These are phyloP conservation scores for Cercis canadensis DNA, from an alignment of 306 rosid species.

Conservation along the genomic window DNA sequence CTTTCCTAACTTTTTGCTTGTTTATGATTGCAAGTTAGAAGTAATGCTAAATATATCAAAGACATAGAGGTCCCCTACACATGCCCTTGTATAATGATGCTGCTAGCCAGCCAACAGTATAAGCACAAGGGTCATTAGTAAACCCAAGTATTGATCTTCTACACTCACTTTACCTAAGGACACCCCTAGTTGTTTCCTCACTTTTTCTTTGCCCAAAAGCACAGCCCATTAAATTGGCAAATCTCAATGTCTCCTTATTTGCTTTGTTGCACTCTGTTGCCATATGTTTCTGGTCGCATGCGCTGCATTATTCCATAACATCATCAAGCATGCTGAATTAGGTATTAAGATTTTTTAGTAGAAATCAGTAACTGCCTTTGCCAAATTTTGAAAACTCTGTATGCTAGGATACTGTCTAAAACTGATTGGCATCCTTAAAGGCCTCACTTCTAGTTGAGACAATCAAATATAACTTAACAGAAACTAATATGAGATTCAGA, in stretches of 20 bases:
- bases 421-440: no score
- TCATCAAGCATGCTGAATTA: neutral
- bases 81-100: conserved; percentile 4
- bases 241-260: no score
- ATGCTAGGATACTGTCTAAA: no score
- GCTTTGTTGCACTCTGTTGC: neutral
- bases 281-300: conserved; percentile 22
- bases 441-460: no score
- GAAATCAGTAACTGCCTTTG: no score
- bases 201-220: neutral
- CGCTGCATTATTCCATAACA: conserved; percentile 23
- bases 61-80: conserved; percentile 18
- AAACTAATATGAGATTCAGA: no score
- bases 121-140: conserved; percentile 4
- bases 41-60: neutral
- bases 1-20: neutral
- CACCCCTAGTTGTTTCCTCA: neutral
- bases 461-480: no score
- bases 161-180: neutral
- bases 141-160: no score
- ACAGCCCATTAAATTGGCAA: no score
- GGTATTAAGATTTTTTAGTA: no score
- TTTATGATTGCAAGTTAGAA: neutral
- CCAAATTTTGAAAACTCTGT: no score
- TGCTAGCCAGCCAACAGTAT: conserved; percentile 6